Evolutionary conservation across 805 yeast species (phyloP).

Genomic region (Maudiozyma serrabonitensis): DNA sequence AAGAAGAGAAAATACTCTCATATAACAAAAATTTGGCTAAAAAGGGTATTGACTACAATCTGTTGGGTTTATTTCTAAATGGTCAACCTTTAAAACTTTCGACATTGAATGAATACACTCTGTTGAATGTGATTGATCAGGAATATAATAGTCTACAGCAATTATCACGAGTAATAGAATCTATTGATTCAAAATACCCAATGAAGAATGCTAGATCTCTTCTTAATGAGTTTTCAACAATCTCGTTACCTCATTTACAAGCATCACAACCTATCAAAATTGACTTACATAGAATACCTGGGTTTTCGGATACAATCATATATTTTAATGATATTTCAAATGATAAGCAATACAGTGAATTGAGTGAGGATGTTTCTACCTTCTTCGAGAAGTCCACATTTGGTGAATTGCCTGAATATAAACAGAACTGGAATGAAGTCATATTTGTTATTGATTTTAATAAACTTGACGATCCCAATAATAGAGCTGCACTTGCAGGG

Average conservation of each 20-base stretch:
- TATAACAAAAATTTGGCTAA: constrained; percentile 10
- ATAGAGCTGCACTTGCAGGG: constrained; percentile 36
- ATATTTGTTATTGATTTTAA: constrained; percentile 60
- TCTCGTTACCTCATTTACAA: constrained; percentile 17
- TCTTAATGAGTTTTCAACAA: constrained; percentile 14
- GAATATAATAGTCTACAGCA: constrained; percentile 13
- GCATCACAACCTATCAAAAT: constrained; percentile 25
- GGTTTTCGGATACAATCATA: constrained; percentile 37
- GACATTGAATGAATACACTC: constrained; percentile 12
- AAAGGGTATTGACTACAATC: constrained; percentile 24
- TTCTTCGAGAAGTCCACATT: constrained; percentile 39
- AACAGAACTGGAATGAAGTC: constrained; percentile 66
- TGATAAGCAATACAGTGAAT: constrained; percentile 45
- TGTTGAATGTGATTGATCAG: constrained; percentile 13
- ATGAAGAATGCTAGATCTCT: constrained; percentile 10
- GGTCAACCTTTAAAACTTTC: constrained; percentile 25
- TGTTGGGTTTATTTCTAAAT: constrained; percentile 26
- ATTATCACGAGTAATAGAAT: constrained; percentile 8
- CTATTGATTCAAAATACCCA: constrained; percentile 19
- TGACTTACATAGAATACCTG: constrained; percentile 25
- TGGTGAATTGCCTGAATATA: constrained; percentile 59
- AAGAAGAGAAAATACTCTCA: constrained; percentile 5
- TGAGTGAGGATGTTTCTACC: constrained; percentile 33
- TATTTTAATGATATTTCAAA: constrained; percentile 71
- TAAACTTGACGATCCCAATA: constrained; percentile 18